phyloP scores from a whole-genome alignment of 345 rosid genomes.

The Populus nigra region DNA sequence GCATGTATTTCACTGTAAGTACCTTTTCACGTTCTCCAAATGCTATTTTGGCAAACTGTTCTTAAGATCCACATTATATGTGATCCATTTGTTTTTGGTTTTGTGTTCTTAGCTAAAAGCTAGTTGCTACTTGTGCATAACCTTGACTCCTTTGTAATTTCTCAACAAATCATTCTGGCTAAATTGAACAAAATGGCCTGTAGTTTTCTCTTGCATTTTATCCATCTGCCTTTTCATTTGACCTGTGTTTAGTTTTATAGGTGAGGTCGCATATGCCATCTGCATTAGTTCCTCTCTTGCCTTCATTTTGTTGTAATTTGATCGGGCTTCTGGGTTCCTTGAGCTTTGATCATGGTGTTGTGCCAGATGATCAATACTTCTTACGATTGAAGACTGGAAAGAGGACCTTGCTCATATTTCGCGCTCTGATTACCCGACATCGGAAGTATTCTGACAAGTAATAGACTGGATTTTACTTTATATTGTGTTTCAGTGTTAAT shows the following conservation, averaged over 20 bases:
- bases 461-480: conserved; percentile 8
- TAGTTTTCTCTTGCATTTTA: conserved; percentile 17
- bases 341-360: conserved; percentile 44
- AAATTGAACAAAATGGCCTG: background rate
- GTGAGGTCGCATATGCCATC: conserved; percentile 82
- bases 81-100: background rate
- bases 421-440: conserved; percentile 68
- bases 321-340: conserved; percentile 59
- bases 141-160: background rate
- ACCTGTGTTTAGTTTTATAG: conserved; percentile 42
- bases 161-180: background rate
- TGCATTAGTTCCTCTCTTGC: conserved; percentile 53
- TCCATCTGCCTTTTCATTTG: conserved; percentile 28
- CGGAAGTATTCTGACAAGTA: conserved; percentile 85
- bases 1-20: conserved; percentile 76
- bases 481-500: background rate
- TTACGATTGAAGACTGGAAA: conserved; percentile 68
- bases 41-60: background rate
- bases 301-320: conserved; percentile 55
- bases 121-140: background rate
- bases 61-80: background rate
- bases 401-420: conserved; percentile 73
- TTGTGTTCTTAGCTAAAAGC: background rate
- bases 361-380: conserved; percentile 40
- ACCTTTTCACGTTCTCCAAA: background rate